A percentile compares a stretch with the other conserved stretches of the same genome.
These are phyloP conservation scores for Ceratobasidium sp. DNA, from an alignment of 1,284 basidiomycete genomes.

Conservation along the genomic window DNA sequence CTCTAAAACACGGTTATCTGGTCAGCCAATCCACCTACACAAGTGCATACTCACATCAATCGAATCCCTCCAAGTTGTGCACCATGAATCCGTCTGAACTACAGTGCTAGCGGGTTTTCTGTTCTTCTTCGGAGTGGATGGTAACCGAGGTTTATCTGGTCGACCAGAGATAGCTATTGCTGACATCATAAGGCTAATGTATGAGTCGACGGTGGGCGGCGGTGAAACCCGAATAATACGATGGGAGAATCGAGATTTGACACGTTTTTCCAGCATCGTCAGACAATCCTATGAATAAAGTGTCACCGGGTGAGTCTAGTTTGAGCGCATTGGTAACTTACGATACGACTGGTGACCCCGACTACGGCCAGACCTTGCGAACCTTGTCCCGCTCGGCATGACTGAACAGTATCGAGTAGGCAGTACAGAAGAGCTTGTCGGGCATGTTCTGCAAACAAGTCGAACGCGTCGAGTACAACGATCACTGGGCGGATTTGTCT, in stretches of 20 bases:
- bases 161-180: background rate
- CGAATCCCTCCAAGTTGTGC: conserved; percentile 67
- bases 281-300: conserved; percentile 67
- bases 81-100: conserved; percentile 48
- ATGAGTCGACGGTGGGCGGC: conserved; percentile 55
- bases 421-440: conserved; percentile 88
- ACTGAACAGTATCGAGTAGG: conserved; percentile 80
- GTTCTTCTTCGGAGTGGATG: conserved; percentile 22
- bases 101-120: conserved; percentile 13
- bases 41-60: conserved; percentile 59
- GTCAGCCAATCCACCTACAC: background rate
- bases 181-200: conserved; percentile 3
- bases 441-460: conserved; percentile 86
- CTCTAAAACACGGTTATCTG: conserved; percentile 6
- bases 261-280: conserved; percentile 87
- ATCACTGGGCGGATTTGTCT: conserved; percentile 78
- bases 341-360: conserved; percentile 77
- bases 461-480: conserved; percentile 86
- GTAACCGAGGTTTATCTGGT: background rate
- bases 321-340: conserved; percentile 46
- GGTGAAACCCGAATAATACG: conserved; percentile 78
- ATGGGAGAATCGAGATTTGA: conserved; percentile 93
- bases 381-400: conserved; percentile 57
- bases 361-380: conserved; percentile 78
- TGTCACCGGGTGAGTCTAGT: background rate